Evolutionary conservation across 345 rosid genomes (phyloP), one percentile per base, ranked within the genome.

Genomic region (Aethionema arabicum): DNA sequence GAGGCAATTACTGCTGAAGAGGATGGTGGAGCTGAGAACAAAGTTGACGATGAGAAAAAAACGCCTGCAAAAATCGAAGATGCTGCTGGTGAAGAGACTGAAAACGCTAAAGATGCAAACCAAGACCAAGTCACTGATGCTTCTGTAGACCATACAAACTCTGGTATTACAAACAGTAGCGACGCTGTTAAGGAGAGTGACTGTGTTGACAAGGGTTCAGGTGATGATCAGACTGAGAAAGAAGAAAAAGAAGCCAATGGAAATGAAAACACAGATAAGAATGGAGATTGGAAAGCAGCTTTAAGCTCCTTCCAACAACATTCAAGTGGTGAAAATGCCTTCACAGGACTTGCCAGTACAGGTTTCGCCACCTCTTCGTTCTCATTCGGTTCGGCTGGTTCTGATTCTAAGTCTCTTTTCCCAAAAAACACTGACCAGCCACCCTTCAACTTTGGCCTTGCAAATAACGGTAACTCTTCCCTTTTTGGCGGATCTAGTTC

Each of bases 251-350:
- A 80, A 63, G 76, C 68, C 37, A 65, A 56, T 29, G 74, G 69
- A 45, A 50, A 21, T 31, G 78, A 76, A 77, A 75, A 58, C 52
- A 55, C 51, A 1, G 82, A 77, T 66, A 68, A 79, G 39, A 72
- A 63, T 59, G 74, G 83, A 38, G 90, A 82, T 46, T 76, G 76
- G 27, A 21, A 21, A 65, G 55, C 79, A 5, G 74, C 76, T 4
- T 53, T 93, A 74, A 90, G 79, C 72, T 87, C 99, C 46, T 93
- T 93, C 73, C 90, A 79, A 43, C 95, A 90, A 78, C 97, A 89
- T 74, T 93, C 97, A 39, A 93, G 95, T 65, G 87, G 72, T 67
- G 84, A 80, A 81, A 93, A 90, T 68, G 99, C 99, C 29, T 87
- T 93, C 80, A 80, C 88, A 1, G 97, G 96, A 59, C 86, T 93